Percentiles rank a stretch among this genome's conserved stretches.
Evolutionary conservation across 2,329 filamentous ascomycete species (phyloP).

Genomic region (Emmonsia crescens): DNA sequence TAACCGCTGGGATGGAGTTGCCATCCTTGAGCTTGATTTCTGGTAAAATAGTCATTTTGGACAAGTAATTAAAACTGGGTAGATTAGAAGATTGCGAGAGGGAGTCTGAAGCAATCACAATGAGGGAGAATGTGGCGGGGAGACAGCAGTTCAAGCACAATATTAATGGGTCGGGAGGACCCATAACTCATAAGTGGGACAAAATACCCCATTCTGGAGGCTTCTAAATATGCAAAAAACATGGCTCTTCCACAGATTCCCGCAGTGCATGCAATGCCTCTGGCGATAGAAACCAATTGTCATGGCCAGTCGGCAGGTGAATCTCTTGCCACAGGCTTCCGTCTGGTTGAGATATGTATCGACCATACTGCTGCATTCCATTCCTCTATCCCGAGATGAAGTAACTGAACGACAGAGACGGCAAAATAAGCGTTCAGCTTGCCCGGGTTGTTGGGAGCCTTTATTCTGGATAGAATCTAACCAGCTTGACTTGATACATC

Average conservation of each 20-base stretch:
- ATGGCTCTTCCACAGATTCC: neutral
- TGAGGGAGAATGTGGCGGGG: neutral
- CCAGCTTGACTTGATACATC: too few species aligned
- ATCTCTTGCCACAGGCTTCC: neutral
- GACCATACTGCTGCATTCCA: neutral
- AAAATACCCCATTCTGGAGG: neutral
- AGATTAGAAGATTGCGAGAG: neutral
- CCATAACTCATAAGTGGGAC: neutral
- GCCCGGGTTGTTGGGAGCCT: too few species aligned
- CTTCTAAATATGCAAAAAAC: too few species aligned
- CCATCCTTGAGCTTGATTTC: constrained; percentile 47
- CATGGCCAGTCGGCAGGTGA: neutral
- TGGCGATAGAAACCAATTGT: neutral
- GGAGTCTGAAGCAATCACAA: neutral
- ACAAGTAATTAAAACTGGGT: neutral
- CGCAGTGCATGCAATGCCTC: neutral
- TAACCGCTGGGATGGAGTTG: constrained; percentile 39
- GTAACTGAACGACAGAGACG: neutral
- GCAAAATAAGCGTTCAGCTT: too few species aligned
- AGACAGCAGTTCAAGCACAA: neutral
- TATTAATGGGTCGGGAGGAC: neutral
- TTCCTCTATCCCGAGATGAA: neutral
- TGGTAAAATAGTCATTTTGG: constrained; percentile 22
- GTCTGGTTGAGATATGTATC: neutral
- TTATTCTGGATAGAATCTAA: too few species aligned